These are phyloP conservation scores for Narthecium ossifragum DNA, from an alignment of 106 monocot species.

Conservation along the genomic window DNA sequence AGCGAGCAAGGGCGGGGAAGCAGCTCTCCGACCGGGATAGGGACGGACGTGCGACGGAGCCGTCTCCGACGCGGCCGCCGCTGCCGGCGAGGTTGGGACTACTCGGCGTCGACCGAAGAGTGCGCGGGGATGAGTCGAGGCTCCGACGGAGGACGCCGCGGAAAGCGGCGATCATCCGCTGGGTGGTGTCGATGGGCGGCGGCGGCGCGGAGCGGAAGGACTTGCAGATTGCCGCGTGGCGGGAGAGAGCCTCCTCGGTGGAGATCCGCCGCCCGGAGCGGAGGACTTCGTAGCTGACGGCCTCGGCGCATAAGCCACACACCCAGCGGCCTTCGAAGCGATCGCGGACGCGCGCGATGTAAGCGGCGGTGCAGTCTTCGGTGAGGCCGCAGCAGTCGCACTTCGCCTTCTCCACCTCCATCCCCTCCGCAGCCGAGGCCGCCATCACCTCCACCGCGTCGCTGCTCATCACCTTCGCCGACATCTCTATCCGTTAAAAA, in stretches of 20 bases:
- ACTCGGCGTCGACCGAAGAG: constrained; percentile 20
- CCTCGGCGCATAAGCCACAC: constrained; percentile 74
- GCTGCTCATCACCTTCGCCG: constrained; percentile 7
- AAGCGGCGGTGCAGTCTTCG: constrained; percentile 74
- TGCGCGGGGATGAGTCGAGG: constrained; percentile 39
- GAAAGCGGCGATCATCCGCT: constrained; percentile 45
- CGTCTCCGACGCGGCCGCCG: constrained; percentile 1
- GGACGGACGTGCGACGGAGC: no score
- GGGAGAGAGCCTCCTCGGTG: constrained; percentile 49
- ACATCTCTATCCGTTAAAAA: no score
- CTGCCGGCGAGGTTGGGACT: constrained; percentile 13
- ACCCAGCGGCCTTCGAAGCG: constrained; percentile 48
- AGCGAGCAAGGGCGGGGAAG: constrained; percentile 30
- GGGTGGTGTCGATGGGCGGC: constrained; percentile 12
- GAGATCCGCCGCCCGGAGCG: constrained; percentile 38
- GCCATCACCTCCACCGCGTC: background rate
- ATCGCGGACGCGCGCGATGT: constrained; percentile 39
- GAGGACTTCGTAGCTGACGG: constrained; percentile 57
- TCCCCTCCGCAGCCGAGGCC: background rate
- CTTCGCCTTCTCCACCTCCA: constrained; percentile 24
- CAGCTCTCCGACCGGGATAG: constrained; percentile 36
- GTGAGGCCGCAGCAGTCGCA: constrained; percentile 70
- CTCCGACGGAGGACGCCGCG: constrained; percentile 48
- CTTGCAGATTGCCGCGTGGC: constrained; percentile 47
- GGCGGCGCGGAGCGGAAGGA: constrained; percentile 25